These are phyloP conservation scores for Ophiostoma sp. DNA, from an alignment of 2,329 filamentous ascomycete genomes.

Conservation along the genomic window DNA sequence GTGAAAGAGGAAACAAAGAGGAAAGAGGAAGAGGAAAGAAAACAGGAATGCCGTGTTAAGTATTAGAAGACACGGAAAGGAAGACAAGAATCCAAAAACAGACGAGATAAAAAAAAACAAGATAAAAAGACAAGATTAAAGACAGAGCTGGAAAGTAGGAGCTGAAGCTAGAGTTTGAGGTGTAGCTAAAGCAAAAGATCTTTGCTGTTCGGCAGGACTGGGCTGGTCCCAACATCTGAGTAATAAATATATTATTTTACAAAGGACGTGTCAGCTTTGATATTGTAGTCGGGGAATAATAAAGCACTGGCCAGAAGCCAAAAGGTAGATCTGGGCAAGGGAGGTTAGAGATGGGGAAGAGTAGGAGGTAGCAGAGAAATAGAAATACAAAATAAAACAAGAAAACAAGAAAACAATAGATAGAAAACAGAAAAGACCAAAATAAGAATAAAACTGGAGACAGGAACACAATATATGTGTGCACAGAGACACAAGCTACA, in stretches of 20 bases:
- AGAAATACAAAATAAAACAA: constrained; percentile 16
- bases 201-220: not conserved
- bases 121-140: not conserved
- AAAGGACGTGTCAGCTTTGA: constrained; percentile 27
- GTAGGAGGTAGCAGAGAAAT: not conserved
- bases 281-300: constrained; percentile 26
- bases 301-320: not conserved
- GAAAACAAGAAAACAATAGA: constrained; percentile 10
- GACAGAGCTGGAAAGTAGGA: not conserved
- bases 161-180: not conserved
- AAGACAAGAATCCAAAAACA: not conserved
- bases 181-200: not conserved
- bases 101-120: not conserved
- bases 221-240: constrained; percentile 24
- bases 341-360: not conserved
- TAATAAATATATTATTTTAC: constrained; percentile 22
- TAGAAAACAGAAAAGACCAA: not conserved
- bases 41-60: not conserved
- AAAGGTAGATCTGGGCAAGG: constrained; percentile 12
- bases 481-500: constrained; percentile 11
- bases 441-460: constrained; percentile 4
- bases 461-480: constrained; percentile 6
- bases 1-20: constrained; percentile 1
- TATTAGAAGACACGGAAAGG: not conserved
- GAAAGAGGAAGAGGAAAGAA: constrained; percentile 7